Evolutionary conservation across 768 basidiomycete genomes (phyloP), one percentile per base, ranked within the genome.

Genomic region (Lentinula sp.): DNA sequence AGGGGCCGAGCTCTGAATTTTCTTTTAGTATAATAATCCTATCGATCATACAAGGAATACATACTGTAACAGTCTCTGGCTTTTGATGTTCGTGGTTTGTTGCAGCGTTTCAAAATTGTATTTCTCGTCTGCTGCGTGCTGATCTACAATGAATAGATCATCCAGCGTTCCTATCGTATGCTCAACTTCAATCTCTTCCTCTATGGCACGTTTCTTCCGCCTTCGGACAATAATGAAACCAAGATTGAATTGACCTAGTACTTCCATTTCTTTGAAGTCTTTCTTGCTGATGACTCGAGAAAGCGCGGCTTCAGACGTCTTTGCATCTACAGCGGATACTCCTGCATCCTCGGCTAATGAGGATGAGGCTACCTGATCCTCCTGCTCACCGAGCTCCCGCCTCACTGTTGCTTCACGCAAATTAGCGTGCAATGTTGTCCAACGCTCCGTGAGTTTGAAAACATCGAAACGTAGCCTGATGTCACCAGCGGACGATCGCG

Each of bases 51-150:
- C 39, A 28, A 46, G 31, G 28, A 48, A 31, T 49, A 75, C 84
- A 59, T 65, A 95, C 95, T 81, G 80, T 70, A 96, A 84, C 4
- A 98, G 77, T 62, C 77, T 85, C 67, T 98, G 96, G 2, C 90
- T 91, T 65, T 91, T 83, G 61, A 99, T 95, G 56, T 81, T 82
- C 10, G 95, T 98, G n/a, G 87, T 93, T 65, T 84, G 80, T 71
- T 98, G 96, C 61, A 98, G 74, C 1, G 84, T 90, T 78, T 98
- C 97, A 69, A 98, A 98, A 70, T 98, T 98, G 74, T 92, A 98
- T 76, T 98, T 98, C 74, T 98, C 97, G 72, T 99, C 97, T 5
- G 93, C 88, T 4, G 96, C 96, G 72, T 98, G 96, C 70, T 98
- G 96, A 67, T 98, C 96, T 16, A 98, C 83, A 63, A 99, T 94